Conservation (phyloP, 176 grass and related monocot genomes). For the Oryza nivara region DNA sequence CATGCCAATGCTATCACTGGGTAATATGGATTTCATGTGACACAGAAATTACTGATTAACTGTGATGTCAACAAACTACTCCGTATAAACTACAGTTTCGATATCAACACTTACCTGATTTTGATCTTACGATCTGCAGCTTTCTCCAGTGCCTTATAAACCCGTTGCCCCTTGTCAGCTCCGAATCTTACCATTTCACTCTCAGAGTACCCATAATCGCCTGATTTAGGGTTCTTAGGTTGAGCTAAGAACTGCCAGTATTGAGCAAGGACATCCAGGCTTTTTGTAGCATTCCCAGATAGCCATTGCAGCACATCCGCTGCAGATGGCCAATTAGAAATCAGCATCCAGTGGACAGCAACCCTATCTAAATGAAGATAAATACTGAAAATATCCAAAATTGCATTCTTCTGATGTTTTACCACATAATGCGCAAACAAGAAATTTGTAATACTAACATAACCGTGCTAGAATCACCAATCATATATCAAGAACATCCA, state of each 20-base stretch:
- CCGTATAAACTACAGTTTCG: neutral
- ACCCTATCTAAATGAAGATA: neutral
- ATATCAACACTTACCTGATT: slow-evolving; percentile 58
- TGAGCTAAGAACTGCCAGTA: slow-evolving; percentile 84
- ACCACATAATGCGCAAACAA: neutral
- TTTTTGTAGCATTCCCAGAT: slow-evolving; percentile 76
- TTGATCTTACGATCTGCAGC: slow-evolving; percentile 75
- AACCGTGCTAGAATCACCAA: neutral
- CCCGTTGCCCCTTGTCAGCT: slow-evolving; percentile 53
- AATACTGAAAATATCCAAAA: slow-evolving; percentile 9
- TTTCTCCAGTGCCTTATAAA: slow-evolving; percentile 68
- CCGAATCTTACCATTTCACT: slow-evolving; percentile 85
- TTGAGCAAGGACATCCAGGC: slow-evolving; percentile 76
- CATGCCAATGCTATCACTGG: neutral
- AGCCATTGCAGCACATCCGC: slow-evolving; percentile 88
- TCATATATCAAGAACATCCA: neutral
- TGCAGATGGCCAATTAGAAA: slow-evolving; percentile 20
- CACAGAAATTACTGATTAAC: neutral
- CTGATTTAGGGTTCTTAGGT: slow-evolving; percentile 65
- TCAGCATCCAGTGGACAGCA: neutral
- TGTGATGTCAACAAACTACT: neutral
- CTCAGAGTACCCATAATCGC: slow-evolving; percentile 76
- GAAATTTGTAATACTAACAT: neutral
- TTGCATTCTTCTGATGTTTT: neutral
- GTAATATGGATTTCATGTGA: neutral